Evolutionary conservation across 306 rosid genomes (phyloP), one percentile per base, ranked within the genome.

Genomic region (Casuarina cunninghamiana): DNA sequence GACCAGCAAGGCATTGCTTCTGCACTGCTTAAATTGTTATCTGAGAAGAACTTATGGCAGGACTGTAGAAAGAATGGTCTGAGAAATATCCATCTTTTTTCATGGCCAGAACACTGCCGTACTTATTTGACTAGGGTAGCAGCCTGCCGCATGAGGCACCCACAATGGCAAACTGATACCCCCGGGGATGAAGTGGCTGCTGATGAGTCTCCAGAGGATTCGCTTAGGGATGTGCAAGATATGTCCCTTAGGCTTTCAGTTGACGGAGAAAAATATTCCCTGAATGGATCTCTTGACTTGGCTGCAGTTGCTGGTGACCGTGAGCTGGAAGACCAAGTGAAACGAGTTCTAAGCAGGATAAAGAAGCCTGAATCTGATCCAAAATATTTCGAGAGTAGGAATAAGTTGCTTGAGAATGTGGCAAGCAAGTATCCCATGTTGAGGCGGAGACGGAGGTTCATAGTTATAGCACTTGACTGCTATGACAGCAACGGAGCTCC

Each of bases 81-180:
- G 89, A 90, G 58, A 73, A 82, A 87, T 83, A 90, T 90, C 62
- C 94, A 90, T 81, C 87, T 90, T 44, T 90, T 88, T 79, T 90
- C 94, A 6, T 90, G 94, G 94, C 94, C 91, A 17, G 94, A 86
- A 19, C 94, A 90, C 53, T 90, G 94, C 66, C 90, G 94, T 44
- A 90, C 94, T 61, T 90, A 90, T 84, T 69, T 90, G 79, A 90
- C 91, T 16, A 81, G 94, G 75, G 87, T 90, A 35, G 94, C 90
- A 10, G 90, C 89, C 67, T 90, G 94, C 79, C 90, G 91, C 17
- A 88, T 88, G 89, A 90, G 94, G 73, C 89, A 90, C 80, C 94
- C 94, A 8, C 91, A 88, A 53, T 90, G 94, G 94, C 82, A 90
- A 71, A 88, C 85, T 21, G 85, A 88, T 88, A 90, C 91, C 55